These are phyloP conservation scores for Echinochloa phyllopogon DNA, from an alignment of 176 grass and related monocot genomes.

Conservation along the genomic window DNA sequence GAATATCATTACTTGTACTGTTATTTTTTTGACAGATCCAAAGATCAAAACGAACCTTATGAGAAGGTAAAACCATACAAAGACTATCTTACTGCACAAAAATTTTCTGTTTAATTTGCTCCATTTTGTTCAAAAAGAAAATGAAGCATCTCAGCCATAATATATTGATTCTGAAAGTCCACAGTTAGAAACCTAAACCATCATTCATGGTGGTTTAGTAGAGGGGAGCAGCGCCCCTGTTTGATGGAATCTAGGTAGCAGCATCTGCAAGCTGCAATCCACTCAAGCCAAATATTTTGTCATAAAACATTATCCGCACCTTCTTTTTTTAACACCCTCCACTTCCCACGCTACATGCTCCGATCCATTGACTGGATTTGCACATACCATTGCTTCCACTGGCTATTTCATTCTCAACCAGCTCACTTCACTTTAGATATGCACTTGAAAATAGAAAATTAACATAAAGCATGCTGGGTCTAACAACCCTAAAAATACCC, in stretches of 20 bases:
- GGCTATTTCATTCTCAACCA: background rate
- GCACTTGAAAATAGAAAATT: background rate
- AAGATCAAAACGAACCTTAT: background rate
- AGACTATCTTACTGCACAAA: background rate
- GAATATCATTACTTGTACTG: background rate
- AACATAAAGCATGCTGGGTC: background rate
- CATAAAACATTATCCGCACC: background rate
- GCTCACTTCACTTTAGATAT: slow-evolving; percentile 6
- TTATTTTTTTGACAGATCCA: background rate
- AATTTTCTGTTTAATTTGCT: background rate
- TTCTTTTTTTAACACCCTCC: background rate
- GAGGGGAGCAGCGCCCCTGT: slow-evolving; percentile 37
- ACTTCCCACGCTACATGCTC: slow-evolving; percentile 16
- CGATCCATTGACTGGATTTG: slow-evolving; percentile 29
- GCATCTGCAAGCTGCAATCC: slow-evolving; percentile 31
- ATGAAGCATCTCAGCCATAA: background rate
- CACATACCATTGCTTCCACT: slow-evolving; percentile 19
- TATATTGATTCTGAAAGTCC: too few relatives aligned
- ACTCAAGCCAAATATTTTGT: slow-evolving; percentile 27
- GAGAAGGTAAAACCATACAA: background rate
- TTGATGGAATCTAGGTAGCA: slow-evolving; percentile 74
- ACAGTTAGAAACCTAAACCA: background rate
- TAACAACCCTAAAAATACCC: too few relatives aligned
- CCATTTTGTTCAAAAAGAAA: background rate
- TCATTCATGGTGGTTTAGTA: background rate